Base-by-base conservation (phyloP, 129 eudicot species). In the Centella asiatica region DNA sequence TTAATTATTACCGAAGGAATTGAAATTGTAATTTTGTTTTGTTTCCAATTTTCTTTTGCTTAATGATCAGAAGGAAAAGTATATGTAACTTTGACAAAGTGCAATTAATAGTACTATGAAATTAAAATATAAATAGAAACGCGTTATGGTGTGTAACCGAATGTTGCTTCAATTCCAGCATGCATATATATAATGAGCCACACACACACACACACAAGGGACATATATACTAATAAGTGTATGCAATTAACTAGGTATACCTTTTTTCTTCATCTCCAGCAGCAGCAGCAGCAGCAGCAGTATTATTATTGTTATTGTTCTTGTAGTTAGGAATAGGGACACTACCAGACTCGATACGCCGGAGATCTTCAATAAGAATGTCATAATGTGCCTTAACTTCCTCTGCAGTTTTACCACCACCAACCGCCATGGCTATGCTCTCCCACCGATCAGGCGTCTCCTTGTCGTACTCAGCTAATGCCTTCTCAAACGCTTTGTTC, bases 361-460 rank as follows among this genome's bases (percentile, higher is more conserved):
- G n/a, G 48, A 78, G 57, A 62, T 78, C 83, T 33, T 78, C 76
- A 44, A 78, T 39, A 29, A 78, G 83, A 45, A 68, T 45, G 3
- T 64, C 66, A 45, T 73, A 78, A 54, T 73, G 83, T 26, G 44
- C 50, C 47, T 68, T 64, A 4, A 57, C 69, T 15, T 78, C 72
- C 24, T 78, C 76, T 0, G 69, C 65, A 6, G 79, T 62, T 28
- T 78, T 78, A 1, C 76, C 83, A 18, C 72, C 72, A 8, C 78
- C 78, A 8, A 78, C 76, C 1, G 70, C 76, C 33, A 14, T 65
- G 4, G 83, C 78, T 15, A 78, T 67, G 37, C 64, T 78, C 11
- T 39, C 60, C 83, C 83, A 78, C 33, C 83, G 64, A 6, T 64
- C 78, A 1, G 83, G 78, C 14, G 83, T 73, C 51, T 78, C 76